Conservation (phyloP, 2,329 filamentous ascomycete species). For the Ophiocordyceps camponoti-saundersi region DNA sequence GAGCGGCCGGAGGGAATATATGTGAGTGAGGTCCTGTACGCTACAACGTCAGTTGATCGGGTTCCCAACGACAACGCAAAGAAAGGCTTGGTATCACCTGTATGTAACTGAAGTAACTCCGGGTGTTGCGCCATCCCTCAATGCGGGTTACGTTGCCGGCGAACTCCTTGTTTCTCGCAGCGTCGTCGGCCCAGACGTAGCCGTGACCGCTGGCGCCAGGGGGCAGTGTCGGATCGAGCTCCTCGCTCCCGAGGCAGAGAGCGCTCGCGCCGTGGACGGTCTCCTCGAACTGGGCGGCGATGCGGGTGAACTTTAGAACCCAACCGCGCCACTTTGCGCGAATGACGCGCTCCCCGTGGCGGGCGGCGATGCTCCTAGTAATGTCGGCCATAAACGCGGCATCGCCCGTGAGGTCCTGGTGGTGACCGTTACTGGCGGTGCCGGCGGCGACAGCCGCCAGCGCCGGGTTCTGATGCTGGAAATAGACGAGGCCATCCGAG, state of each 20-base stretch:
- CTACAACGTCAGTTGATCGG: neutral
- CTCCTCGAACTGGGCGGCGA: constrained; percentile 89
- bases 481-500: constrained; percentile 75
- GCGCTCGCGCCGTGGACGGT: constrained; percentile 86
- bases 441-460: constrained; percentile 32
- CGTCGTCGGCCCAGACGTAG: constrained; percentile 85
- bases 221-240: constrained; percentile 39
- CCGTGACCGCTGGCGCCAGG: constrained; percentile 59
- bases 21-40: constrained; percentile 42
- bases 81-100: constrained; percentile 34
- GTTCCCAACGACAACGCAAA: too few species aligned
- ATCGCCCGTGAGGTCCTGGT: constrained; percentile 66
- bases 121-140: constrained; percentile 90
- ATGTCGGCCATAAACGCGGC: constrained; percentile 78
- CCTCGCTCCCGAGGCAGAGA: constrained; percentile 67
- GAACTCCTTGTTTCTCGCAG: constrained; percentile 65
- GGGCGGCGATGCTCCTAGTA: constrained; percentile 62
- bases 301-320: constrained; percentile 83
- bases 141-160: constrained; percentile 84
- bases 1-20: constrained; percentile 49
- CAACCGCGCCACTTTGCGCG: constrained; percentile 87
- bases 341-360: constrained; percentile 80
- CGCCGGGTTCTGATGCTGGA: constrained; percentile 60
- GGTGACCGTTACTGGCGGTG: constrained; percentile 16
- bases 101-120: constrained; percentile 91